Percentiles rank a stretch among this genome's conserved stretches.
Conservation (phyloP, 495 filamentous ascomycete species). For the Podospora pseudopauciseta region DNA sequence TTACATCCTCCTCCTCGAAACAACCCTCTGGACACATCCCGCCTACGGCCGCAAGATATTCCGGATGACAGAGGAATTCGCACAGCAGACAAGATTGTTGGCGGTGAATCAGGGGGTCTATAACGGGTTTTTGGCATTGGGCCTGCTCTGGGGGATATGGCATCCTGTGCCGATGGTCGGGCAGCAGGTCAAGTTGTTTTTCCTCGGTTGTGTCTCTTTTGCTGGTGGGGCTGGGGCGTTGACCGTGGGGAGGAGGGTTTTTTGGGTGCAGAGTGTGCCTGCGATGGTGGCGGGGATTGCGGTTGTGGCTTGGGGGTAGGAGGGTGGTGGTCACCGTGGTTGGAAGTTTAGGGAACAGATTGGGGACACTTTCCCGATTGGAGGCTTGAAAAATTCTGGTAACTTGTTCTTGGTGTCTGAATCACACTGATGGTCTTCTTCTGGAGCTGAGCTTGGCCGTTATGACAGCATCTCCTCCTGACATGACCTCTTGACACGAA, state of each 20-base stretch:
- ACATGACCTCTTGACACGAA: too few species aligned
- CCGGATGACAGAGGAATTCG: conserved; percentile 26
- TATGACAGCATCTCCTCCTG: too few species aligned
- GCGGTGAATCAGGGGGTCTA: conserved; percentile 38
- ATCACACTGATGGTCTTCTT: too few species aligned
- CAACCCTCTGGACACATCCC: conserved; percentile 34
- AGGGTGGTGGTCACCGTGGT: background rate
- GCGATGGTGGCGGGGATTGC: conserved; percentile 10
- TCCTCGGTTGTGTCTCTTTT: conserved; percentile 31
- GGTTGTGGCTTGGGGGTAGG: background rate
- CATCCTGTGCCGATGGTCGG: conserved; percentile 30
- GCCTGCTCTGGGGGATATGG: conserved; percentile 29
- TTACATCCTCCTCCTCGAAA: conserved; percentile 36
- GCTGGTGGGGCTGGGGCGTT: conserved; percentile 31
- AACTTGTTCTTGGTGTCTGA: too few species aligned
- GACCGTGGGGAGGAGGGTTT: conserved; percentile 27
- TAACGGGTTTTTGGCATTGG: conserved; percentile 37
- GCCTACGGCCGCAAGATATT: conserved; percentile 31
- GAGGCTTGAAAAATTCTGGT: too few species aligned
- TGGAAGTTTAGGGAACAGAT: too few species aligned
- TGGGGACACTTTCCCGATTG: too few species aligned
- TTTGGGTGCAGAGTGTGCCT: conserved; percentile 31
- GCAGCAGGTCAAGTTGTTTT: conserved; percentile 31
- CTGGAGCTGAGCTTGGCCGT: too few species aligned
- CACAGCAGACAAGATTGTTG: conserved; percentile 26